phyloP scores from a whole-genome alignment of 768 basidiomycete genomes.

The Phanerochaete carnosa region DNA sequence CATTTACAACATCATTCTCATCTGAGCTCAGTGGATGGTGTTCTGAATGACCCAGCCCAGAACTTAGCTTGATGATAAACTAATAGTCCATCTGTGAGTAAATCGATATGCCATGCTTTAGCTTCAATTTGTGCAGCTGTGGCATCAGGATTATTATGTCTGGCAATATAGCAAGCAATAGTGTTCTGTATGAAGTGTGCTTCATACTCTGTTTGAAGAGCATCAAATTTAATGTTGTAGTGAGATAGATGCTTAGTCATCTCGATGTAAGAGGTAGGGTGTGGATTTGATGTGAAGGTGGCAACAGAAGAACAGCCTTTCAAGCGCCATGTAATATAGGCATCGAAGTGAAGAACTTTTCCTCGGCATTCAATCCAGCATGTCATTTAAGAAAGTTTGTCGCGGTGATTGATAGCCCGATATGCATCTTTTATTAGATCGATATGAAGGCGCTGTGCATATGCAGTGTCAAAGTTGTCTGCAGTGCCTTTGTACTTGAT shows the following conservation, averaged over 20 bases:
- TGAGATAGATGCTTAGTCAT: constrained; percentile 26
- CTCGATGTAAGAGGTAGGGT: constrained; percentile 1
- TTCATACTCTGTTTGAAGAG: constrained; percentile 20
- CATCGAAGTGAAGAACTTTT: constrained; percentile 18
- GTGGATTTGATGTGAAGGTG: too few species aligned
- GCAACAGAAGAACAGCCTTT: not conserved
- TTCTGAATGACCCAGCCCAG: not conserved
- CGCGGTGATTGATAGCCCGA: constrained; percentile 22
- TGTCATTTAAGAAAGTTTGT: constrained; percentile 36
- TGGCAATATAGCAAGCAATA: constrained; percentile 1
- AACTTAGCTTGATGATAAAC: not conserved
- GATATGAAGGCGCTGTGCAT: constrained; percentile 39
- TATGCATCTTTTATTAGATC: constrained; percentile 38
- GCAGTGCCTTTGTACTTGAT: constrained; percentile 33
- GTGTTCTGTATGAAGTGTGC: constrained; percentile 9
- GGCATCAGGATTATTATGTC: not conserved
- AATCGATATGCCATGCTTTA: not conserved
- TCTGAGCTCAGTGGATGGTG: not conserved
- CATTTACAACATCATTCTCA: not conserved
- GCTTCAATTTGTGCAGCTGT: not conserved
- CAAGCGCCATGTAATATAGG: constrained; percentile 20
- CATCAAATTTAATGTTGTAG: constrained; percentile 18
- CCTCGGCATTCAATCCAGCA: constrained; percentile 31
- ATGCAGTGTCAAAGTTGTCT: constrained; percentile 39
- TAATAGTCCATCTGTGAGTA: not conserved